phyloP scores from a whole-genome alignment of 148 eudicot genomes.

The Vaccinium corymbosum region DNA sequence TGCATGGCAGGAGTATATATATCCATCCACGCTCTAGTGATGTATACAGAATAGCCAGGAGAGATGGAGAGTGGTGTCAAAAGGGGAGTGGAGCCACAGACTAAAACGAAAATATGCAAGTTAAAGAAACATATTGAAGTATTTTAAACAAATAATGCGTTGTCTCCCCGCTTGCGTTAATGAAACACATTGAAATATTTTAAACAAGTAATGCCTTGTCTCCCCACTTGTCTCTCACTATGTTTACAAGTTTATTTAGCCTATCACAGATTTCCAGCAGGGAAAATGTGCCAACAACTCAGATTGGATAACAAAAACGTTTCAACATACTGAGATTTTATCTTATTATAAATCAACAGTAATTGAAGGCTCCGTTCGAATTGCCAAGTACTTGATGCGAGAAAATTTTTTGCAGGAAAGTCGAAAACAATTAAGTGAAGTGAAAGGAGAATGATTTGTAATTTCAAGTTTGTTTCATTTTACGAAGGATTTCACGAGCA shows the following conservation, averaged over 20 bases:
- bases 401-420: background rate
- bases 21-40: background rate
- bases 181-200: background rate
- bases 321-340: background rate
- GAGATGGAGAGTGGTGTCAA: background rate
- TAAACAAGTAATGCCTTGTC: too few relatives aligned
- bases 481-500: background rate
- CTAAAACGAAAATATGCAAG: background rate
- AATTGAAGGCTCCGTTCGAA: background rate
- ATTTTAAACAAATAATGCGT: background rate
- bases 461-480: background rate
- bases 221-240: too few relatives aligned
- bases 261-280: background rate
- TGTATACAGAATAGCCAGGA: background rate
- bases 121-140: background rate
- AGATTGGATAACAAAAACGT: background rate
- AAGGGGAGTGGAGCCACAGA: background rate
- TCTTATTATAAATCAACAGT: background rate
- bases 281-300: background rate
- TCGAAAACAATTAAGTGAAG: background rate
- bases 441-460: background rate
- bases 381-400: background rate
- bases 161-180: too few relatives aligned
- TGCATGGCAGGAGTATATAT: background rate
- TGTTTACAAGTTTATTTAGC: background rate